Conservation (phyloP, 1,284 basidiomycete species). For the Moesziomyces sp. region DNA sequence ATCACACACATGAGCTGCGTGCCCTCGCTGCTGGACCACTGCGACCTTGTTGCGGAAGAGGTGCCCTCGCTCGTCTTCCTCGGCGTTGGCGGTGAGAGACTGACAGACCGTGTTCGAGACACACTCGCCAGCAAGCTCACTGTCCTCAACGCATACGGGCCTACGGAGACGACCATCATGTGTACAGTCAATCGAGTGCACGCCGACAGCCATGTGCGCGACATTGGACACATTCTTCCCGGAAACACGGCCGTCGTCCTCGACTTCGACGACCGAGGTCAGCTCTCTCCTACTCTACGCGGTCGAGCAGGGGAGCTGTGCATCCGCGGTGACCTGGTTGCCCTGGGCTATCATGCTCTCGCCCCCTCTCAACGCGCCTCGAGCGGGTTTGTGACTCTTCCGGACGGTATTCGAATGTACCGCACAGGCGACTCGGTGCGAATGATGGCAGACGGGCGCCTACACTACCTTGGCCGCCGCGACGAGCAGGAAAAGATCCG, state of each 20-base stretch:
- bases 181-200: constrained; percentile 72
- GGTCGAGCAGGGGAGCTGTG: constrained; percentile 73
- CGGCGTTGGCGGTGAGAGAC: constrained; percentile 73
- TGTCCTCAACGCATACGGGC: constrained; percentile 73
- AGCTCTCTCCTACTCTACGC: constrained; percentile 70
- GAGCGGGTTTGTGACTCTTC: constrained; percentile 9
- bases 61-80: constrained; percentile 70
- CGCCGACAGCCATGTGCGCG: constrained; percentile 69
- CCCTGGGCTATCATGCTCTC: constrained; percentile 70
- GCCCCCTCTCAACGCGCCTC: constrained; percentile 9
- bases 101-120: constrained; percentile 72
- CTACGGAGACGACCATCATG: constrained; percentile 72
- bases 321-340: constrained; percentile 72
- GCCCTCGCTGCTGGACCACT: constrained; percentile 73
- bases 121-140: constrained; percentile 72
- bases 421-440: constrained; percentile 65
- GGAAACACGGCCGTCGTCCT: constrained; percentile 66
- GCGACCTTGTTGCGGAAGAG: constrained; percentile 68
- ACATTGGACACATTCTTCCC: constrained; percentile 71
- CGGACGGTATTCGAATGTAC: constrained; percentile 6
- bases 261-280: constrained; percentile 19
- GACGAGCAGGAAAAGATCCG: constrained; percentile 74
- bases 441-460: constrained; percentile 73
- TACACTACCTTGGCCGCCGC: constrained; percentile 73
- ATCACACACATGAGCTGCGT: constrained; percentile 73